phyloP scores from a whole-genome alignment of 768 basidiomycete genomes.

The Phanerochaete sordida region DNA sequence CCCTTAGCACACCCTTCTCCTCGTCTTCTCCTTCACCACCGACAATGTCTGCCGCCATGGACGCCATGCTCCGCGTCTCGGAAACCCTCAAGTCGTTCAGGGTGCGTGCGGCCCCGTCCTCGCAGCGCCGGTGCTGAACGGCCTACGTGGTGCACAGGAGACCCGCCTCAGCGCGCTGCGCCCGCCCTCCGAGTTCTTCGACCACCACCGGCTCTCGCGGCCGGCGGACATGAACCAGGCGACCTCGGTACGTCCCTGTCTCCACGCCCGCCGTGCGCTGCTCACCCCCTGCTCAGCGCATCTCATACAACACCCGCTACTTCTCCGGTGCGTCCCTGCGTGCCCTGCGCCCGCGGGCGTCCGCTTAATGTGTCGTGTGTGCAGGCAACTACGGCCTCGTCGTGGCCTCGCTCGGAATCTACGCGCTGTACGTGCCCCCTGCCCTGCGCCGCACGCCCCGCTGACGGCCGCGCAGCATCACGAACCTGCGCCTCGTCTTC shows the following conservation, averaged over 20 bases:
- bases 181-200: constrained; percentile 76
- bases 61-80: constrained; percentile 57
- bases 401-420: constrained; percentile 73
- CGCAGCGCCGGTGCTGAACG: background rate
- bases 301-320: constrained; percentile 92
- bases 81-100: constrained; percentile 69
- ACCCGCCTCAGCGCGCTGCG: constrained; percentile 74
- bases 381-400: constrained; percentile 87
- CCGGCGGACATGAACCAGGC: constrained; percentile 80
- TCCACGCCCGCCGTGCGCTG: background rate
- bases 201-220: constrained; percentile 76
- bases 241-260: constrained; percentile 53
- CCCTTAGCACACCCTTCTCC: background rate
- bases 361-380: constrained; percentile 2
- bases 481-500: constrained; percentile 77
- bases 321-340: constrained; percentile 58
- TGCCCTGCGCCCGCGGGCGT: background rate
- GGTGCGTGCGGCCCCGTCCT: constrained; percentile 38
- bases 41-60: constrained; percentile 42
- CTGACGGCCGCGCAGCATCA: constrained; percentile 47
- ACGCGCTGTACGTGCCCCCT: constrained; percentile 65
- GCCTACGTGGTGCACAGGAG: constrained; percentile 46
- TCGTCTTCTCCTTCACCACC: background rate
- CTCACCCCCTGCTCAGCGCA: constrained; percentile 48
- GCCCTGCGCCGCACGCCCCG: background rate